Conservation (phyloP, 148 eudicot species). For the Rhododendron williamsianum region DNA sequence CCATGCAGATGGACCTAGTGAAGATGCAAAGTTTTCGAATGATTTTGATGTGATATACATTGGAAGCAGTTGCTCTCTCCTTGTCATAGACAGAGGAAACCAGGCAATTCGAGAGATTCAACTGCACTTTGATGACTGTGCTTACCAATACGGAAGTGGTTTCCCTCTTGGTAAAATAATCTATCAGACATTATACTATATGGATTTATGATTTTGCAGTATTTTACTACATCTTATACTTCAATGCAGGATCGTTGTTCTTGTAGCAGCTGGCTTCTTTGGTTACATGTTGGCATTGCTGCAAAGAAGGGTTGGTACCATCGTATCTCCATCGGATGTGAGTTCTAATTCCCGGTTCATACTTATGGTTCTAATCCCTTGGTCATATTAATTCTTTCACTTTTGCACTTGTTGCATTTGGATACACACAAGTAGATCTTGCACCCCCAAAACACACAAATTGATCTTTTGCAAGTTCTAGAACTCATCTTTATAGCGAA, state of each 20-base stretch:
- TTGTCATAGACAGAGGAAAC: conserved; percentile 91
- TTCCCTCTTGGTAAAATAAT: conserved; percentile 71
- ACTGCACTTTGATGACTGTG: conserved; percentile 94
- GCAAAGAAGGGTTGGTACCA: conserved; percentile 60
- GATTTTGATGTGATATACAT: conserved; percentile 93
- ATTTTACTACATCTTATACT: neutral
- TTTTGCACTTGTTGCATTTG: neutral
- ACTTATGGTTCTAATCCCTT: neutral
- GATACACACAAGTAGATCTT: neutral
- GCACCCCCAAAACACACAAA: neutral
- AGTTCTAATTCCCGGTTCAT: conserved; percentile 12
- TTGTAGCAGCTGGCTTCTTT: conserved; percentile 72
- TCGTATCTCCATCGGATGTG: conserved; percentile 54
- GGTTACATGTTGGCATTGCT: conserved; percentile 83
- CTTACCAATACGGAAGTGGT: conserved; percentile 90
- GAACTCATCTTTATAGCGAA: neutral
- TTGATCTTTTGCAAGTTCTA: neutral
- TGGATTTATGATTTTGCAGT: neutral
- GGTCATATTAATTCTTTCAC: neutral
- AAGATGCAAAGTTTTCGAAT: conserved; percentile 93
- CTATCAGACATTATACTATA: neutral
- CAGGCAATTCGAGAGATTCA: conserved; percentile 91
- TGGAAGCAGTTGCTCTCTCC: conserved; percentile 95
- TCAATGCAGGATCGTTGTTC: conserved; percentile 48
- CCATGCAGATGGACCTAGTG: conserved; percentile 99